Conservation (phyloP, 805 yeast genomes). For the Peterozyma toletana region DNA sequence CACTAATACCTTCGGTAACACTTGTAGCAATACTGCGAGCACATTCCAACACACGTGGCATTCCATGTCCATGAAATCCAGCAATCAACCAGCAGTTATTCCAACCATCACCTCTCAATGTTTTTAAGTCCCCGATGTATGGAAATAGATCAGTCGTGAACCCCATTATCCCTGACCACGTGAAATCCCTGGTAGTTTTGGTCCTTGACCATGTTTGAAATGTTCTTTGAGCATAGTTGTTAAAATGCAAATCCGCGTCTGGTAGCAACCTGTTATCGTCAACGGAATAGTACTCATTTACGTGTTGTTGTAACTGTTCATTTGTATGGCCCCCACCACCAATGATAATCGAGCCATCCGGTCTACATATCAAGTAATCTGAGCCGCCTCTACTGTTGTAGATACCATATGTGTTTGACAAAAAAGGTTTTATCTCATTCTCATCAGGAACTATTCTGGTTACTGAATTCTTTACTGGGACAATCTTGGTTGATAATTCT, state of each 20-base stretch:
- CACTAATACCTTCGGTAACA: not conserved
- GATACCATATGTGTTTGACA: slow-evolving; percentile 21
- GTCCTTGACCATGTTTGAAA: slow-evolving; percentile 7
- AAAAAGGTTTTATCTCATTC: slow-evolving; percentile 16
- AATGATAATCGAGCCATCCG: slow-evolving; percentile 29
- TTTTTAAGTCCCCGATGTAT: slow-evolving; percentile 9
- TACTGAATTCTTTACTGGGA: slow-evolving; percentile 21
- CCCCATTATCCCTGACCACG: slow-evolving; percentile 14
- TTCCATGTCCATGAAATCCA: slow-evolving; percentile 13
- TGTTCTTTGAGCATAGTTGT: slow-evolving; percentile 6
- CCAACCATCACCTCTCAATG: slow-evolving; percentile 2
- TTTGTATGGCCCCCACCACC: slow-evolving; percentile 19
- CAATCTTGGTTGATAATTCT: slow-evolving; percentile 16
- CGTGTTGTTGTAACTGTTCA: slow-evolving; percentile 1
- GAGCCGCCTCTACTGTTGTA: slow-evolving; percentile 10
- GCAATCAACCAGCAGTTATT: slow-evolving; percentile 9
- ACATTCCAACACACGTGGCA: slow-evolving; percentile 11
- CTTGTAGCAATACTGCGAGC: slow-evolving; percentile 10
- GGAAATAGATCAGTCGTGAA: slow-evolving; percentile 12
- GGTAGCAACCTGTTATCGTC: slow-evolving; percentile 9
- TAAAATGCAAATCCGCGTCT: slow-evolving; percentile 8
- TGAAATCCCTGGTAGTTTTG: slow-evolving; percentile 4
- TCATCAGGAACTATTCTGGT: slow-evolving; percentile 16
- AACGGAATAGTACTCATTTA: not conserved
- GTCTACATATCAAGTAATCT: slow-evolving; percentile 27